Base-by-base conservation (phyloP, 2,329 filamentous ascomycete species). In the Biscogniauxia mediterranea region DNA sequence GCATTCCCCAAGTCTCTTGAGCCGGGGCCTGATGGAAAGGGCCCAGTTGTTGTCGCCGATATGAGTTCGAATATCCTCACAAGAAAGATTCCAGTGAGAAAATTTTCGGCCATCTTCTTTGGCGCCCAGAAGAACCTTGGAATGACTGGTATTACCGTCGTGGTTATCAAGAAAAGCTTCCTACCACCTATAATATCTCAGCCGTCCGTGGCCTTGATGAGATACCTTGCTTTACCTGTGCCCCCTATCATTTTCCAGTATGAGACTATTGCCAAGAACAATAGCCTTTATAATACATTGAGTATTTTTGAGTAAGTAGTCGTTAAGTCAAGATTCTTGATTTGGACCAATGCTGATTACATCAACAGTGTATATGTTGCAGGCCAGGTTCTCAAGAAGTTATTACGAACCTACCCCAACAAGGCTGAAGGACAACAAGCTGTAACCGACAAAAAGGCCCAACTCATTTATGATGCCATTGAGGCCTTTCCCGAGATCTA, bases 81-180 rank as follows among this genome's bases (percentile, higher is more conserved):
- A 54, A 83, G 92, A 52, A 85, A 83, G 64, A 84, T 97, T 23
- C 89, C 93, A 38, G 84, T 96, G 54, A 82, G 81, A 68, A 93
- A 95, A 73, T 96, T 89, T 77, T 89, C 89, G 0, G 81, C 89
- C 67, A 90, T 98, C 73, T 97, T 97, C 79, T 96, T 93, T 64
- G 93, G 93, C 54, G 93, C 93, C 0, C 94, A 97, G 75, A 97
- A 98, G 85, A 97, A 98, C 77, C 83, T 97, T 11, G 94, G 94
- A 26, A 86, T 85, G 2, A 88, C 94, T 0, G 94, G 94, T 62
- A 85, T 98, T 63, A 95, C 94, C 5, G 90, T 97, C 25, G 89
- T 90, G 13, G 88, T 98, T 55, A 82, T 98, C 71, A 89, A 89
- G 74, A 96, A 96, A 80, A 86, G 80, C 65, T 81, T 98, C 28